Percentiles rank a stretch among this genome's conserved stretches.
phyloP scores from a whole-genome alignment of 23 red algal genomes.

The Gracilaria gracilis region DNA sequence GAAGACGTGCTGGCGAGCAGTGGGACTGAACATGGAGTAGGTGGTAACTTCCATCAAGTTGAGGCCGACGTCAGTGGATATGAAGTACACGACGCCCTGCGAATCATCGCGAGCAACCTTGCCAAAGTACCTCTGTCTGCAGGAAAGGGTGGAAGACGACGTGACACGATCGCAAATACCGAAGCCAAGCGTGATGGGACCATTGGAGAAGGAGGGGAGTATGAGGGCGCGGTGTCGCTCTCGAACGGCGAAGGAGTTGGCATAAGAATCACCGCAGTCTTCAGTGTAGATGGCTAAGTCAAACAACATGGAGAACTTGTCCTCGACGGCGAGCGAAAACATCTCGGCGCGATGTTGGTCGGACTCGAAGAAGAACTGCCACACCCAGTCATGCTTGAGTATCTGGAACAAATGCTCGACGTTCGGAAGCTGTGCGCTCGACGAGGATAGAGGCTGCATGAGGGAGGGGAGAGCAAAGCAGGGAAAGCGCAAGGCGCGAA shows the following conservation, averaged over 20 bases:
- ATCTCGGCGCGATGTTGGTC: conserved; percentile 25
- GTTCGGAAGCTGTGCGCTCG: not conserved
- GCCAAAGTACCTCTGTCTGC: conserved; percentile 44
- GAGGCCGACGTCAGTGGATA: conserved; percentile 10
- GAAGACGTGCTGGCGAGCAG: conserved; percentile 50
- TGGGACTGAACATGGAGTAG: conserved; percentile 36
- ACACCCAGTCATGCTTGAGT: conserved; percentile 62
- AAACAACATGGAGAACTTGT: conserved; percentile 18
- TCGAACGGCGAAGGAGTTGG: conserved; percentile 32
- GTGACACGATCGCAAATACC: conserved; percentile 47
- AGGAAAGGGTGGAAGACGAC: conserved; percentile 45
- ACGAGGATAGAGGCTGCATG: not conserved
- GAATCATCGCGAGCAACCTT: conserved; percentile 54
- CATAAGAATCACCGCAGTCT: not conserved
- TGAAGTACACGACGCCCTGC: conserved; percentile 38
- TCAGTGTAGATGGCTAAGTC: conserved; percentile 31
- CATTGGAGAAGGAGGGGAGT: conserved; percentile 42
- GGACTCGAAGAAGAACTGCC: conserved; percentile 50
- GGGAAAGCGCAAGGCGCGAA: not conserved
- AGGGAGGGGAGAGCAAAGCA: not conserved
- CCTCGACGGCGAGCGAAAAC: conserved; percentile 34
- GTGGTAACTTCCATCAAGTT: conserved; percentile 41
- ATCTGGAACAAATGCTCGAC: conserved; percentile 27
- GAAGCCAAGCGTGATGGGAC: conserved; percentile 50
- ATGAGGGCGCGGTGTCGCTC: conserved; percentile 52